phyloP scores from a whole-genome alignment of 257 asterid genomes.

The Forsythia viridissima region DNA sequence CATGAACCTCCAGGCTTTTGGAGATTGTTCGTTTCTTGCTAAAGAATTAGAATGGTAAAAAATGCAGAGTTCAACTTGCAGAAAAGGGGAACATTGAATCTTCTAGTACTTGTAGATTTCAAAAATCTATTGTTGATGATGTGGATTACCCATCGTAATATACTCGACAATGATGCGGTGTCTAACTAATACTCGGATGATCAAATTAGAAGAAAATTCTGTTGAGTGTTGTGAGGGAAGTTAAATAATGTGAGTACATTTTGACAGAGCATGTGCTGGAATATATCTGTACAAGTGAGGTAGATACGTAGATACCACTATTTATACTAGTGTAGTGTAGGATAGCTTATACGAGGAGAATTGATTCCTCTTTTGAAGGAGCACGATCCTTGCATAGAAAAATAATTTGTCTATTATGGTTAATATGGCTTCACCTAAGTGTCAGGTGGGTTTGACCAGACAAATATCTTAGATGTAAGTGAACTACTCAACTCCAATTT shows the following conservation, averaged over 20 bases:
- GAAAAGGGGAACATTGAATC: neutral
- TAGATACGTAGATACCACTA: neutral
- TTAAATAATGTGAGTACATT: neutral
- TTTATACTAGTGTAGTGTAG: neutral
- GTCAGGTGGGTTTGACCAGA: neutral
- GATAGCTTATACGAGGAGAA: neutral
- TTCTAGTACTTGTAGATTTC: neutral
- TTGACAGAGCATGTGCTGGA: neutral
- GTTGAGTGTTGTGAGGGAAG: neutral
- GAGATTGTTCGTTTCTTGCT: neutral
- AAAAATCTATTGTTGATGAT: neutral
- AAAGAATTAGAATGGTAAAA: neutral
- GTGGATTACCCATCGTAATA: neutral
- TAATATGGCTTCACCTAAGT: no score
- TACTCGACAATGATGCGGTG: neutral
- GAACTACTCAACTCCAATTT: neutral
- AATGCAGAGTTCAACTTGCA: neutral
- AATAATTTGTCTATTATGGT: no score
- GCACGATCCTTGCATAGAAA: neutral
- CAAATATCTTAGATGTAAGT: neutral
- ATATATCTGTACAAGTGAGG: neutral
- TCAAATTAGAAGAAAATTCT: neutral
- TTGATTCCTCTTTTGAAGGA: neutral
- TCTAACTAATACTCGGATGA: neutral
- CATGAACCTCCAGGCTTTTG: neutral